These are phyloP conservation scores for Dipodascus albidus DNA, from an alignment of 805 yeast species.

Conservation along the genomic window DNA sequence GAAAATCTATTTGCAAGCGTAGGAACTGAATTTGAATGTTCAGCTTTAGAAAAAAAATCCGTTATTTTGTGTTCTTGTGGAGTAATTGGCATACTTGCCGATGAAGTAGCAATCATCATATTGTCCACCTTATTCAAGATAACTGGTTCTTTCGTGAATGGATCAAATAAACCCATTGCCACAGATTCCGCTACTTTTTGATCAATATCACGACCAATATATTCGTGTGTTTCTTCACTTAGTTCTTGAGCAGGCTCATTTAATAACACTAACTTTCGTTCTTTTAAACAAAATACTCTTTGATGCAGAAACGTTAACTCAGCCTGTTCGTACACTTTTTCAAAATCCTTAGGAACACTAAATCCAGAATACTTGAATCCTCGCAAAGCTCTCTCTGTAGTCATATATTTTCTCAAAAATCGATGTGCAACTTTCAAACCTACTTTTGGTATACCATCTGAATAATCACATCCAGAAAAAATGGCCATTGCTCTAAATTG, in stretches of 20 bases:
- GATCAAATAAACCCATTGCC: constrained; percentile 59
- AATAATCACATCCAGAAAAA: constrained; percentile 93
- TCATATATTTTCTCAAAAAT: constrained; percentile 39
- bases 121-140: neutral
- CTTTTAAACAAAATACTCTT: constrained; percentile 67
- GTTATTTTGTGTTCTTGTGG: neutral
- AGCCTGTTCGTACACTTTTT: constrained; percentile 53
- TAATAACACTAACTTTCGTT: constrained; percentile 40
- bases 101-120: neutral
- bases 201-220: constrained; percentile 27
- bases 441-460: constrained; percentile 70
- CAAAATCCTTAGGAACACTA: constrained; percentile 44
- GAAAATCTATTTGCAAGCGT: neutral
- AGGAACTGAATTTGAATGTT: neutral
- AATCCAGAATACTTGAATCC: constrained; percentile 48
- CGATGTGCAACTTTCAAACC: constrained; percentile 71
- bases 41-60: neutral
- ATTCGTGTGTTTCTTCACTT: constrained; percentile 21
- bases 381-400: constrained; percentile 41
- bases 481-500: constrained; percentile 72
- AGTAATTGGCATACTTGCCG: neutral
- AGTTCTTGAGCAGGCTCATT: constrained; percentile 35
- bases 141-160: constrained; percentile 40
- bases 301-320: constrained; percentile 72
- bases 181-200: constrained; percentile 38